phyloP scores from a whole-genome alignment of 208 protist species.

The Leishmania guyanensis region DNA sequence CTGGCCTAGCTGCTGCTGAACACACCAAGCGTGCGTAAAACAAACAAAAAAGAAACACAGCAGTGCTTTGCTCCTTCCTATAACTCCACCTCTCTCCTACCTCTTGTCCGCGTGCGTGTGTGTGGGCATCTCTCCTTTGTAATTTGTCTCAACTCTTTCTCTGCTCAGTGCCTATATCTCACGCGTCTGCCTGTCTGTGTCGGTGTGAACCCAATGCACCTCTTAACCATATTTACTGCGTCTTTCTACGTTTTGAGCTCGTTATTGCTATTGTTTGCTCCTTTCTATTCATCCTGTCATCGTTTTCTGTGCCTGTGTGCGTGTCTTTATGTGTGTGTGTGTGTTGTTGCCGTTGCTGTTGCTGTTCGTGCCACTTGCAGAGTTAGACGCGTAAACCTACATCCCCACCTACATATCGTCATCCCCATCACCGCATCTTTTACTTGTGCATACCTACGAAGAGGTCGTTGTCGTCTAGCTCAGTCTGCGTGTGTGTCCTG shows the following conservation, averaged over 20 bases:
- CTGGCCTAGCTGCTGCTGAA: not conserved
- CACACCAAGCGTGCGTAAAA: not conserved
- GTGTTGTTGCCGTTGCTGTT: not conserved
- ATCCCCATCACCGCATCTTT: not conserved
- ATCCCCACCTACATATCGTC: not conserved
- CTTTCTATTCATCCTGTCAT: not conserved
- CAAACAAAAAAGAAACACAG: not conserved
- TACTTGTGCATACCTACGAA: not conserved
- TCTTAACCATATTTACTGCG: not conserved
- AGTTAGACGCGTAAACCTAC: not conserved
- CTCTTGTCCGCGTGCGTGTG: not conserved
- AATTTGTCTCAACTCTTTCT: not conserved
- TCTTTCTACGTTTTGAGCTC: not conserved
- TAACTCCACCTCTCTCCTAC: not conserved
- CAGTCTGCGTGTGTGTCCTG: not conserved
- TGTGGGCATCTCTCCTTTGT: not conserved
- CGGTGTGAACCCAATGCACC: not conserved
- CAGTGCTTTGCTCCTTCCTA: conserved; percentile 4
- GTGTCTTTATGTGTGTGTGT: not conserved
- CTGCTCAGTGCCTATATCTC: not conserved
- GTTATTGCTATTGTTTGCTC: not conserved
- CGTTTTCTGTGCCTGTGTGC: not conserved
- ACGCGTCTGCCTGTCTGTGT: not conserved
- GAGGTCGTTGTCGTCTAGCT: not conserved
- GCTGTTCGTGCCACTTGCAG: not conserved